Evolutionary conservation across 2,329 filamentous ascomycete genomes (phyloP).

Genomic region (Colletotrichum lini): DNA sequence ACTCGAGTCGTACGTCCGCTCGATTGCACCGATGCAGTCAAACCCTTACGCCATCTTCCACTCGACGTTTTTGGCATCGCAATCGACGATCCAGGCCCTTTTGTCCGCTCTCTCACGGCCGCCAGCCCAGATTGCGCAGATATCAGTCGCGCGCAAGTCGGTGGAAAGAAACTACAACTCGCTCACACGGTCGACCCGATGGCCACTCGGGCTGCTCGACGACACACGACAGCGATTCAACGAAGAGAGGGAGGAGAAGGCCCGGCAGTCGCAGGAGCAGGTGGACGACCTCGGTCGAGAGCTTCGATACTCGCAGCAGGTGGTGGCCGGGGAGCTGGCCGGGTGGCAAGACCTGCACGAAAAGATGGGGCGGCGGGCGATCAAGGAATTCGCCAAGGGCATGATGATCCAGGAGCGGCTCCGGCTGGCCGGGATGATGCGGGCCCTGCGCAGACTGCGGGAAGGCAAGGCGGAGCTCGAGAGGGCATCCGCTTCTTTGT

Average conservation of each 20-base stretch:
- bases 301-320: slow-evolving; percentile 91
- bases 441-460: slow-evolving; percentile 78
- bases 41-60: slow-evolving; percentile 83
- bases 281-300: slow-evolving; percentile 83
- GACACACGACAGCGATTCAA: slow-evolving; percentile 87
- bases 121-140: slow-evolving; percentile 81
- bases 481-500: slow-evolving; percentile 12
- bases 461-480: slow-evolving; percentile 44
- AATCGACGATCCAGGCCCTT: slow-evolving; percentile 86
- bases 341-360: slow-evolving; percentile 95
- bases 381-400: slow-evolving; percentile 81
- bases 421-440: slow-evolving; percentile 83
- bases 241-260: slow-evolving; percentile 87
- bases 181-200: slow-evolving; percentile 80
- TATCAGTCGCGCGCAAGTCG: slow-evolving; percentile 80
- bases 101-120: slow-evolving; percentile 85
- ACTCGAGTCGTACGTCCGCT: slow-evolving; percentile 79
- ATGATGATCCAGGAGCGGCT: slow-evolving; percentile 87
- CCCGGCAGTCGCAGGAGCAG: slow-evolving; percentile 78
- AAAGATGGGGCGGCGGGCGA: slow-evolving; percentile 79
- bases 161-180: slow-evolving; percentile 84
- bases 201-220: slow-evolving; percentile 87
- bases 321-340: slow-evolving; percentile 90
- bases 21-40: slow-evolving; percentile 76
- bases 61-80: slow-evolving; percentile 82